Conservation (phyloP, 345 rosid species). For the Erucastrum elatum region DNA sequence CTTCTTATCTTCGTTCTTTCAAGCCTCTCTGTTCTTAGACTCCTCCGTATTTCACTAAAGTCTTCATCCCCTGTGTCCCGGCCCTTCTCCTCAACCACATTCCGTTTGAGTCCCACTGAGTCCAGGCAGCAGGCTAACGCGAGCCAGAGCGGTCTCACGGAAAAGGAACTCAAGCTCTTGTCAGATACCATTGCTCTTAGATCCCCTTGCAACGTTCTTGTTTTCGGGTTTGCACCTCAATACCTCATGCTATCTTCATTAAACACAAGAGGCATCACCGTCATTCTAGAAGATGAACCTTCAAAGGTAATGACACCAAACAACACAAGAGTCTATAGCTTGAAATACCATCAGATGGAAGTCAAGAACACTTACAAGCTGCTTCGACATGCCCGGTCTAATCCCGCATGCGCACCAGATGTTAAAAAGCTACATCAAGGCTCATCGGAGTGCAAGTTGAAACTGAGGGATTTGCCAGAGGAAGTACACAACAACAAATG, state of each 20-base stretch:
- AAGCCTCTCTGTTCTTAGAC: constrained; percentile 61
- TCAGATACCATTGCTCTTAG: constrained; percentile 44
- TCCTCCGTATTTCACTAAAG: constrained; percentile 52
- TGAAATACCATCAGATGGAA: constrained; percentile 49
- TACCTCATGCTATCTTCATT: constrained; percentile 57
- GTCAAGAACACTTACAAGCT: constrained; percentile 64
- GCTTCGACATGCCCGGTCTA: constrained; percentile 70
- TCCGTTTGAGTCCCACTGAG: constrained; percentile 31
- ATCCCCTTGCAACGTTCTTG: constrained; percentile 83
- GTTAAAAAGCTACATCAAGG: constrained; percentile 36
- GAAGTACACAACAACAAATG: constrained; percentile 59
- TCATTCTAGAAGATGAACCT: constrained; percentile 68
- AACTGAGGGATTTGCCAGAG: constrained; percentile 54
- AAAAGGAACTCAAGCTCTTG: constrained; percentile 67
- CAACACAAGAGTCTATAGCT: constrained; percentile 52
- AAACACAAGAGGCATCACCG: constrained; percentile 63
- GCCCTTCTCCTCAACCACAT: constrained; percentile 37
- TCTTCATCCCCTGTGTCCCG: constrained; percentile 48
- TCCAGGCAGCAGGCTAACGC: constrained; percentile 9
- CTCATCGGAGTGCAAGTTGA: constrained; percentile 55
- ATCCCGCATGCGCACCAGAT: constrained; percentile 52
- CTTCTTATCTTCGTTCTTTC: constrained; percentile 60
- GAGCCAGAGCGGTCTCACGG: constrained; percentile 40
- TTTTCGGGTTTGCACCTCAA: constrained; percentile 62
- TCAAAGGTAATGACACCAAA: constrained; percentile 49